These are phyloP conservation scores for Sporothrix euskadiensis DNA, from an alignment of 2,329 filamentous ascomycete genomes.

Conservation along the genomic window DNA sequence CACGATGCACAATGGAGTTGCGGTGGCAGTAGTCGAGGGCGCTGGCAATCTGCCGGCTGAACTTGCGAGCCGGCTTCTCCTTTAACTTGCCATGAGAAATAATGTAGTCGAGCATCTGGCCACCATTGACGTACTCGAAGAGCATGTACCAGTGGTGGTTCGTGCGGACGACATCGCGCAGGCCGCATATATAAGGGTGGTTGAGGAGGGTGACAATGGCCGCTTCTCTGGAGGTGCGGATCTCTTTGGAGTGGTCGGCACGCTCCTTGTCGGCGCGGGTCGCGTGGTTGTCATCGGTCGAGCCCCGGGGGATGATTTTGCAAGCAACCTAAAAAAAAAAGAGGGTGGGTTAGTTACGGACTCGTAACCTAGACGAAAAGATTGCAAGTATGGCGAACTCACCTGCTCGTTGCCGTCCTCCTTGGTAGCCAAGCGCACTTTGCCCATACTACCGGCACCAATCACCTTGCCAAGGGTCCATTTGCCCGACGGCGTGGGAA, in stretches of 20 bases:
- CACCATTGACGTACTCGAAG: constrained; percentile 97
- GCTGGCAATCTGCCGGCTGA: constrained; percentile 94
- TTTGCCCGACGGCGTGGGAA: constrained; percentile 85
- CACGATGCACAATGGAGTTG: constrained; percentile 96
- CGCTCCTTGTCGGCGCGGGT: constrained; percentile 75
- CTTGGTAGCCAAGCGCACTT: constrained; percentile 93
- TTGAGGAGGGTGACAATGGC: constrained; percentile 93
- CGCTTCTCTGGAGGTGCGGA: constrained; percentile 89
- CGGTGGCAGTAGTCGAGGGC: constrained; percentile 96
- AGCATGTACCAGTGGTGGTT: constrained; percentile 99
- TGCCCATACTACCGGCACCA: constrained; percentile 97
- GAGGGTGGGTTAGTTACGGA: neutral
- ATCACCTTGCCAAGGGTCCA: constrained; percentile 97
- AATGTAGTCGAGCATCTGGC: constrained; percentile 99
- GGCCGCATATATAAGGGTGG: constrained; percentile 93
- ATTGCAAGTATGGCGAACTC: constrained; percentile 36
- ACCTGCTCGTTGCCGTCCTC: constrained; percentile 89
- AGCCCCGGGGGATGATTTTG: constrained; percentile 92
- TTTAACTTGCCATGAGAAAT: constrained; percentile 97
- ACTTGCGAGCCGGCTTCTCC: constrained; percentile 97
- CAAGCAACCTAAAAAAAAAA: constrained; percentile 73
- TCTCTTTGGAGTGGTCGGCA: constrained; percentile 94
- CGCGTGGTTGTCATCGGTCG: constrained; percentile 79
- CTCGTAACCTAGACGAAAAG: neutral
- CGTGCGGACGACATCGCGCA: constrained; percentile 92